Evolutionary conservation across 768 basidiomycete genomes (phyloP).

Genomic region (Leccinellum albellum): DNA sequence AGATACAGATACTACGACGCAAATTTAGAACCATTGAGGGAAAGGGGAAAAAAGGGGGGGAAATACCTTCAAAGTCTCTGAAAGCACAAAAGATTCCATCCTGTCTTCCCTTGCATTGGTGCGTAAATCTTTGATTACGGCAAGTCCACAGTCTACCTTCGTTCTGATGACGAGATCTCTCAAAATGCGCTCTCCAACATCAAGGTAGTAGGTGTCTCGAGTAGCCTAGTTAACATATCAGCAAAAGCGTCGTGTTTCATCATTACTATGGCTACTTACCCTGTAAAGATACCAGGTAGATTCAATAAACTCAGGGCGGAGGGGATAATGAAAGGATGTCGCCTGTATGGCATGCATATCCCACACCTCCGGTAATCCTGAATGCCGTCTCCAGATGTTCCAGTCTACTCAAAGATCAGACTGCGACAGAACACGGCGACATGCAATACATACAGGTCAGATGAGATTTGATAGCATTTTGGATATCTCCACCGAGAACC

Average conservation of each 20-base stretch:
- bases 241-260: background rate
- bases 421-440: background rate
- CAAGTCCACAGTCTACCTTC: constrained; percentile 83
- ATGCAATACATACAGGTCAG: constrained; percentile 61
- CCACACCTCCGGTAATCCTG: constrained; percentile 90
- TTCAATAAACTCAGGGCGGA: constrained; percentile 91
- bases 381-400: constrained; percentile 86
- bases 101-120: constrained; percentile 80
- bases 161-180: constrained; percentile 69
- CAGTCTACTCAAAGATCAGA: constrained; percentile 53
- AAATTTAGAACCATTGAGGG: background rate
- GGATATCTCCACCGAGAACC: constrained; percentile 79
- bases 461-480: constrained; percentile 91
- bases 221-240: constrained; percentile 62
- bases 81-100: constrained; percentile 96
- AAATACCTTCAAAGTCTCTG: constrained; percentile 83
- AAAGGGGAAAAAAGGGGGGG: background rate
- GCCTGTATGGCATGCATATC: constrained; percentile 71
- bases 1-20: constrained; percentile 79
- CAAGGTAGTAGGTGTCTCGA: constrained; percentile 86
- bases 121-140: constrained; percentile 76
- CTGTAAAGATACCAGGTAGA: constrained; percentile 95
- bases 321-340: constrained; percentile 74
- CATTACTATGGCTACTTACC: constrained; percentile 38
- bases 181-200: constrained; percentile 83